A percentile compares a stretch with the other conserved stretches of the same genome.
phyloP scores from a whole-genome alignment of 768 basidiomycete species.

The Russula lepida region DNA sequence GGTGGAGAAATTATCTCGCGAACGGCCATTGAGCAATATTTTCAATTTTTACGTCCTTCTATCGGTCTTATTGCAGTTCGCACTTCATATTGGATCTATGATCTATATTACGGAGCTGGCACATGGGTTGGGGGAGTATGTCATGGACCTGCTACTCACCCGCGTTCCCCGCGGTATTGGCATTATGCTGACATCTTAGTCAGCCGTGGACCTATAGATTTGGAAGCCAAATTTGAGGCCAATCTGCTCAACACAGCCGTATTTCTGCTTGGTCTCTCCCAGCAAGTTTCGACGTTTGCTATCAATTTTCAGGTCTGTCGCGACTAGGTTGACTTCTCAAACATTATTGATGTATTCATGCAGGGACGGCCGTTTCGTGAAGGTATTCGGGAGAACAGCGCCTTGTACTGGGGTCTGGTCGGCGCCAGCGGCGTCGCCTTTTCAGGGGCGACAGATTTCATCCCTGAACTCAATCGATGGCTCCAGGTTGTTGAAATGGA shows the following conservation, averaged over 20 bases:
- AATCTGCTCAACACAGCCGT: slow-evolving; percentile 93
- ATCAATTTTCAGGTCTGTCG: slow-evolving; percentile 85
- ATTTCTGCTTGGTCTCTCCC: slow-evolving; percentile 88
- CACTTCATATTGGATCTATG: slow-evolving; percentile 82
- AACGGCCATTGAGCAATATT: slow-evolving; percentile 90
- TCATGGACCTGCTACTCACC: slow-evolving; percentile 16
- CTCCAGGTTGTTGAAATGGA: slow-evolving; percentile 94
- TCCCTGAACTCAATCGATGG: slow-evolving; percentile 95
- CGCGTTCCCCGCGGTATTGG: neutral
- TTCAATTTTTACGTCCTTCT: slow-evolving; percentile 94
- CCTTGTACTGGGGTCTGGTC: slow-evolving; percentile 88
- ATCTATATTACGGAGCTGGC: slow-evolving; percentile 90
- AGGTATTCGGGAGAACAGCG: slow-evolving; percentile 90
- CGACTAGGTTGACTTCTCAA: neutral
- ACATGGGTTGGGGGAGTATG: slow-evolving; percentile 68
- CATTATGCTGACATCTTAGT: slow-evolving; percentile 7
- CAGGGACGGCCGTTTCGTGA: slow-evolving; percentile 97
- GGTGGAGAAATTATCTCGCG: slow-evolving; percentile 90
- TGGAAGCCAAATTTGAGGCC: slow-evolving; percentile 96
- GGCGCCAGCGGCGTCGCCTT: slow-evolving; percentile 88
- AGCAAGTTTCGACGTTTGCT: slow-evolving; percentile 97
- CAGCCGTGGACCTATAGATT: slow-evolving; percentile 71
- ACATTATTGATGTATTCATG: neutral
- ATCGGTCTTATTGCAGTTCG: slow-evolving; percentile 88
- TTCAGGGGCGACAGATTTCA: slow-evolving; percentile 85